Conservation (phyloP, 2,329 filamentous ascomycete genomes). For the Ceratocystis ficicola region DNA sequence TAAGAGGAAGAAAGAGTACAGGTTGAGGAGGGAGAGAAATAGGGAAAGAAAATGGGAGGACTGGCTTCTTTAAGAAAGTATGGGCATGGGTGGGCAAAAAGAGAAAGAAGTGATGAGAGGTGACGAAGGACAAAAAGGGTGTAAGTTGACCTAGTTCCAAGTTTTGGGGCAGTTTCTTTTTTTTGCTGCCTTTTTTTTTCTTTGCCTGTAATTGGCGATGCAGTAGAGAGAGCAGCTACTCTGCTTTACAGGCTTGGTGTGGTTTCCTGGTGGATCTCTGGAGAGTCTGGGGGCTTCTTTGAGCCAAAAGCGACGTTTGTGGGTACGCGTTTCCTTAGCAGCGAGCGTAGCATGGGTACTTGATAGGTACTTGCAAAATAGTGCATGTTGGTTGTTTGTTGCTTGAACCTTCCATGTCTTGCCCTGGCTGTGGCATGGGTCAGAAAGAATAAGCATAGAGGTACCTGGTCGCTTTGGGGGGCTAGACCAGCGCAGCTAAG, state of each 20-base stretch:
- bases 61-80: conserved; percentile 23
- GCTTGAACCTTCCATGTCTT: neutral
- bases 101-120: conserved; percentile 18
- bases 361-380: neutral
- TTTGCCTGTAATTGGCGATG: neutral
- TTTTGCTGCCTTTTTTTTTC: neutral
- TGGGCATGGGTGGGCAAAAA: conserved; percentile 20
- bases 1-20: conserved; percentile 27
- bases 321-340: conserved; percentile 5
- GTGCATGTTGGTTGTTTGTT: neutral
- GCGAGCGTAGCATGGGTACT: neutral
- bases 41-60: conserved; percentile 26
- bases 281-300: neutral
- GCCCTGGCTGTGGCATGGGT: neutral
- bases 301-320: neutral
- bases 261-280: conserved; percentile 6
- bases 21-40: conserved; percentile 25
- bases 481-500: neutral
- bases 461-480: neutral
- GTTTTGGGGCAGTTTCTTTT: conserved; percentile 9
- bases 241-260: neutral
- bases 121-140: conserved; percentile 17
- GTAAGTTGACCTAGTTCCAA: conserved; percentile 4
- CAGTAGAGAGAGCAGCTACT: conserved; percentile 3
- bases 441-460: neutral